Conservation (phyloP, 495 filamentous ascomycete species). For the Penicillium simplicissimum region DNA sequence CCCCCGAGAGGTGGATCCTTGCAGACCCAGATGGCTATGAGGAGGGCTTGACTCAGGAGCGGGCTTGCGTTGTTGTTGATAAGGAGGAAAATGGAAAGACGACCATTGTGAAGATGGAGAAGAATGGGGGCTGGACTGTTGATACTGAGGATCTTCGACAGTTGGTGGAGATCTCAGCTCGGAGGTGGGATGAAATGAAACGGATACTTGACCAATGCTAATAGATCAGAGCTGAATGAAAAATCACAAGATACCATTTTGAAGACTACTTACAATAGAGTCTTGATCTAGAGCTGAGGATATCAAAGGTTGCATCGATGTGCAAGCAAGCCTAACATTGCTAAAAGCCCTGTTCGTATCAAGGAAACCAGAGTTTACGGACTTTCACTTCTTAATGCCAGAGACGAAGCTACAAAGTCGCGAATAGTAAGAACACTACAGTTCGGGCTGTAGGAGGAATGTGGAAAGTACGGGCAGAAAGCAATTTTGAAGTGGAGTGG, state of each 20-base stretch:
- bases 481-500: too few species aligned
- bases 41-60: constrained; percentile 76
- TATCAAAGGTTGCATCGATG: constrained; percentile 8
- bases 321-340: neutral
- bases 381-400: too few species aligned
- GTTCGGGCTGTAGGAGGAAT: too few species aligned
- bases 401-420: too few species aligned
- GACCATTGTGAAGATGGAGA: constrained; percentile 70
- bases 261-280: neutral
- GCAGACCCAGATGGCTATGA: constrained; percentile 90
- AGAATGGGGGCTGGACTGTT: constrained; percentile 71
- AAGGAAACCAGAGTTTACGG: too few species aligned
- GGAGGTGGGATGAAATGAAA: constrained; percentile 58
- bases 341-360: neutral
- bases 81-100: constrained; percentile 53
- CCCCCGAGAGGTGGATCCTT: constrained; percentile 69
- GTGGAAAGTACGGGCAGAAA: too few species aligned
- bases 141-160: constrained; percentile 55
- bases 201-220: constrained; percentile 43
- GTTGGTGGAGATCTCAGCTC: constrained; percentile 52
- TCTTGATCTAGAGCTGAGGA: neutral
- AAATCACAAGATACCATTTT: constrained; percentile 37
- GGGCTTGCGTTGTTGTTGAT: constrained; percentile 71
- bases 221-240: constrained; percentile 20
- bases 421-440: too few species aligned